Percentiles rank a stretch among this genome's conserved stretches.
Conservation (phyloP, 495 filamentous ascomycete genomes). For the Penicillium nucicola region DNA sequence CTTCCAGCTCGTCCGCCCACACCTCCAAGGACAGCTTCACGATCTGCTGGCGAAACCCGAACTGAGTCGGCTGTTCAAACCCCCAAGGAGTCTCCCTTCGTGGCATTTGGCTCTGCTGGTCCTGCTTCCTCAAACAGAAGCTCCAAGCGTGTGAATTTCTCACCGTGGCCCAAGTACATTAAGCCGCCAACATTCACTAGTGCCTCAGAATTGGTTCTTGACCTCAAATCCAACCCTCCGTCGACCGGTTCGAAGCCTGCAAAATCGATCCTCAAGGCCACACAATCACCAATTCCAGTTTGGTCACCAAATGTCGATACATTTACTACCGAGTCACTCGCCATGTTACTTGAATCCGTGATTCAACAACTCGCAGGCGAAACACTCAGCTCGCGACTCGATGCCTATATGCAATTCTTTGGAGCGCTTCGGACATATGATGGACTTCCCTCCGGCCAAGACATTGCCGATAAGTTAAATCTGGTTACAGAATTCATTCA, state of each 20-base stretch:
- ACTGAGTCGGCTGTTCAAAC: constrained; percentile 38
- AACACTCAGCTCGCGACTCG: constrained; percentile 66
- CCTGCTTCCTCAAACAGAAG: constrained; percentile 34
- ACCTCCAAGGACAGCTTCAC: constrained; percentile 58
- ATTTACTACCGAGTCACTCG: constrained; percentile 43
- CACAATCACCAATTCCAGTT: constrained; percentile 42
- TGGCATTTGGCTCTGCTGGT: constrained; percentile 33
- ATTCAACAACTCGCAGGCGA: constrained; percentile 72
- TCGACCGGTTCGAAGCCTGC: constrained; percentile 64
- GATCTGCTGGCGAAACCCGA: constrained; percentile 28
- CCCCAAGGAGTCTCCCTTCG: constrained; percentile 47
- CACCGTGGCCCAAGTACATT: constrained; percentile 68
- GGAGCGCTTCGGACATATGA: constrained; percentile 76
- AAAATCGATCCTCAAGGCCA: constrained; percentile 84
- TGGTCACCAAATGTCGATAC: constrained; percentile 35
- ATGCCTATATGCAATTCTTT: constrained; percentile 79
- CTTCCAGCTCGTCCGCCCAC: constrained; percentile 56
- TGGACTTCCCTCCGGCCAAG: constrained; percentile 64
- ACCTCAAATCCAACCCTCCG: constrained; percentile 47
- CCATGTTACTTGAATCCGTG: constrained; percentile 78
- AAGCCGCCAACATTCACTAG: constrained; percentile 51
- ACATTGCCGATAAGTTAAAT: constrained; percentile 70
- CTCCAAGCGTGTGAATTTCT: constrained; percentile 74
- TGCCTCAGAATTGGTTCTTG: constrained; percentile 43
- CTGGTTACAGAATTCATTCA: constrained; percentile 74